Conservation (phyloP, 768 basidiomycete genomes). For the Cystofilobasidium ferigula region DNA sequence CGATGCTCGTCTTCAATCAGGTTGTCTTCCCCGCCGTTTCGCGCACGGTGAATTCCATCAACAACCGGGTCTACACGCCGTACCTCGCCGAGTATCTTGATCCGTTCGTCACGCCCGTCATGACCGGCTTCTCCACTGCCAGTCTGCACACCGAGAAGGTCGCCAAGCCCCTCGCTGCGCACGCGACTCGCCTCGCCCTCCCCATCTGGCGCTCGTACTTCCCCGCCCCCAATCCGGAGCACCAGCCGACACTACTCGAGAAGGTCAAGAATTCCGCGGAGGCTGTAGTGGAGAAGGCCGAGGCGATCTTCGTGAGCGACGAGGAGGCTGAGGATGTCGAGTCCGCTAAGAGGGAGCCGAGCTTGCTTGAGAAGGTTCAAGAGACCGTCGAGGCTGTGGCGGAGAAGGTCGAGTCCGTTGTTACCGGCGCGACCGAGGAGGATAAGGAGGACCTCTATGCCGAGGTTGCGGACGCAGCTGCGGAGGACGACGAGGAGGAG, state of each 20-base stretch:
- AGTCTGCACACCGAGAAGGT: background rate
- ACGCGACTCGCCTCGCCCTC: background rate
- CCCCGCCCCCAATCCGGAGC: background rate
- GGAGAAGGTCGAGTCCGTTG: background rate
- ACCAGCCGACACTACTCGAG: constrained; percentile 8
- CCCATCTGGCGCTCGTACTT: constrained; percentile 7
- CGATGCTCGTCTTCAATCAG: constrained; percentile 1
- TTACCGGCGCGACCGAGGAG: background rate
- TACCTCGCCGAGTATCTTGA: constrained; percentile 20
- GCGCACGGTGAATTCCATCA: background rate
- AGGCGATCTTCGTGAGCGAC: background rate
- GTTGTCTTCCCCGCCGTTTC: constrained; percentile 2
- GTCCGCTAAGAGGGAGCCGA: too few species aligned
- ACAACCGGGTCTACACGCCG: constrained; percentile 8
- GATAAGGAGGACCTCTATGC: background rate
- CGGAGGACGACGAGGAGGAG: background rate
- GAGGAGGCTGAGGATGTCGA: background rate
- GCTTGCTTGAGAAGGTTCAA: background rate
- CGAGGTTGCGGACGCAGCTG: background rate
- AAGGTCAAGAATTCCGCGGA: constrained; percentile 5
- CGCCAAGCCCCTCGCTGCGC: background rate
- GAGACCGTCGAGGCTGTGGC: background rate
- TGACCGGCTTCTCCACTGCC: constrained; percentile 1
- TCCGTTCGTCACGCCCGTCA: constrained; percentile 9
- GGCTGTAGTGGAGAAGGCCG: background rate